Percentiles rank a stretch among this genome's conserved stretches.
Conservation (phyloP, 345 rosid species). For the Reutealis trisperma region DNA sequence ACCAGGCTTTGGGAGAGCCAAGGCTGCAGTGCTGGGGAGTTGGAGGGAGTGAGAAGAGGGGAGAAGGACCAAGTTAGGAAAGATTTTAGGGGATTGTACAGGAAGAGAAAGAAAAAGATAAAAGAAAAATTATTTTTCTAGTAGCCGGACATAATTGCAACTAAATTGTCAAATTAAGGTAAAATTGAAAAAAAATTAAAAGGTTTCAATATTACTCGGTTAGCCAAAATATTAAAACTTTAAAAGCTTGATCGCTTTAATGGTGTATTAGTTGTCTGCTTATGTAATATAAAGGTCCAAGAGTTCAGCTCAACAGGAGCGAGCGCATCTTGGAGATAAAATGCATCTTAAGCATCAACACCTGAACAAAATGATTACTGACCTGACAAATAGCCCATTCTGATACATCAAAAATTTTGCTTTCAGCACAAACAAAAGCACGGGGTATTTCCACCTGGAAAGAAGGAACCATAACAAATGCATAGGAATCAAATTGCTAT, state of each 20-base stretch:
- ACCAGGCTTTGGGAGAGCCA: no score
- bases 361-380: conserved; percentile 16
- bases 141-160: no score
- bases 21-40: no score
- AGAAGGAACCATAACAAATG: conserved; percentile 22
- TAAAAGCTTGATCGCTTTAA: neutral
- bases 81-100: no score
- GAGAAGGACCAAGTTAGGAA: no score
- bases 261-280: neutral
- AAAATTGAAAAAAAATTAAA: neutral
- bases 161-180: no score
- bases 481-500: conserved; percentile 12
- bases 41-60: no score
- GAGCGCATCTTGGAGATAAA: neutral
- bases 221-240: neutral
- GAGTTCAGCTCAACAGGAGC: neutral
- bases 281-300: neutral
- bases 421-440: conserved; percentile 98
- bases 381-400: conserved; percentile 99
- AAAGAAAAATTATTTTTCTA: no score
- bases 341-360: neutral
- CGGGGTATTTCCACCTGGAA: conserved; percentile 89
- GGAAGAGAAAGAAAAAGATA: no score
- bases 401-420: conserved; percentile 97
- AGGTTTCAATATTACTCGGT: neutral